Evolutionary conservation across 2,329 filamentous ascomycete species (phyloP).

Genomic region (Beauveria sp.): DNA sequence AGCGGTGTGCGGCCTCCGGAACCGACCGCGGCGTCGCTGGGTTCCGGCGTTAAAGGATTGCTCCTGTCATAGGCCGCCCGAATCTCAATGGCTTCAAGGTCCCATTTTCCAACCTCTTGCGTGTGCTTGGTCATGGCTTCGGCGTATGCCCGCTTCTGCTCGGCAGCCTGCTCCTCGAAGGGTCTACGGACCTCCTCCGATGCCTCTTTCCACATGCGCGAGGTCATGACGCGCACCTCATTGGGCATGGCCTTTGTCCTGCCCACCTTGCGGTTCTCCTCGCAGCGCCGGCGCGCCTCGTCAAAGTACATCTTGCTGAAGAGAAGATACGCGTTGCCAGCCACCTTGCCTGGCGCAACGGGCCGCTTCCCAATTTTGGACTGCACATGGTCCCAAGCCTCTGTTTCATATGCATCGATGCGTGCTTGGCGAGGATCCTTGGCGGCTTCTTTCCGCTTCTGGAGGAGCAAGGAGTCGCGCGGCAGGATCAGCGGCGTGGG

Average conservation of each 20-base stretch:
- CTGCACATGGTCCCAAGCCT: slow-evolving; percentile 44
- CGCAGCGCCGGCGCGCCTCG: slow-evolving; percentile 50
- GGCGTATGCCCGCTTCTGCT: slow-evolving; percentile 60
- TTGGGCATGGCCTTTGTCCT: slow-evolving; percentile 63
- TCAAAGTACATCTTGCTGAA: slow-evolving; percentile 77
- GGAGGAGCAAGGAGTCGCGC: slow-evolving; percentile 43
- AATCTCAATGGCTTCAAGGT: slow-evolving; percentile 53
- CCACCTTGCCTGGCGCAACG: slow-evolving; percentile 61
- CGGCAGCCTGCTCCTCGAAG: slow-evolving; percentile 66
- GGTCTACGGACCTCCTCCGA: slow-evolving; percentile 63
- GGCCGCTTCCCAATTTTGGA: slow-evolving; percentile 66
- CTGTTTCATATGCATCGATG: slow-evolving; percentile 49
- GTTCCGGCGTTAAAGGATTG: slow-evolving; percentile 36
- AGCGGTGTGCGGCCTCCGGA: neutral
- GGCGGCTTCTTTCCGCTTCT: slow-evolving; percentile 48
- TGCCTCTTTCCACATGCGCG: slow-evolving; percentile 84
- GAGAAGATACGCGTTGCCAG: slow-evolving; percentile 79
- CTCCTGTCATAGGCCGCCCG: slow-evolving; percentile 44
- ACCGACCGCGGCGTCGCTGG: neutral
- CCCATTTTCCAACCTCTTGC: slow-evolving; percentile 61
- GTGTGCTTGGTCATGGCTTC: slow-evolving; percentile 52
- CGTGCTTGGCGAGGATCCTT: slow-evolving; percentile 45
- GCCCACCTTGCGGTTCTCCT: slow-evolving; percentile 54
- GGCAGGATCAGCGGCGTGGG: slow-evolving; percentile 67
- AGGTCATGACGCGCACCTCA: slow-evolving; percentile 78